Conservation (phyloP, 2,329 filamentous ascomycete genomes). For the Diaporthe velutina region DNA sequence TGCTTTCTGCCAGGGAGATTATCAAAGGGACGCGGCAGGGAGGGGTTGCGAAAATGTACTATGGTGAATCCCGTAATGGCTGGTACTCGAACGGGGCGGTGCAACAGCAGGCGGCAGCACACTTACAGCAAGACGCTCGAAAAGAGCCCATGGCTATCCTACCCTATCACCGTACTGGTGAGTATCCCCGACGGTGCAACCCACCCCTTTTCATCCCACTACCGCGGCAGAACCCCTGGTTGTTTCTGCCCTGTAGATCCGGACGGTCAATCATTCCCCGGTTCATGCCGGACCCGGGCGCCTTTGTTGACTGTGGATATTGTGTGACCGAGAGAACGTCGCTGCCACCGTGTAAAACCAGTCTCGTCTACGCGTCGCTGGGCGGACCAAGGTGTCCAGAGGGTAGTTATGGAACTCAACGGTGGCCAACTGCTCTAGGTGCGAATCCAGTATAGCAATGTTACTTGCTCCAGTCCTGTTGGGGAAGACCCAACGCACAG, state of each 20-base stretch:
- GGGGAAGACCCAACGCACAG: neutral
- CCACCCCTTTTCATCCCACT: neutral
- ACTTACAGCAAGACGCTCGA: neutral
- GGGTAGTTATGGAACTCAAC: neutral
- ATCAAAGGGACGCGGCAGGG: constrained; percentile 19
- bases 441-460: neutral
- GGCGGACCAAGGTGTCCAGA: neutral
- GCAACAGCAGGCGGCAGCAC: constrained; percentile 22
- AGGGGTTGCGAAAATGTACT: neutral
- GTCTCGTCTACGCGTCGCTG: neutral
- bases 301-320: neutral
- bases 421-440: neutral
- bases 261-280: constrained; percentile 26
- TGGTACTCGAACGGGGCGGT: constrained; percentile 28
- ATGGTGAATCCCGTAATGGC: constrained; percentile 25
- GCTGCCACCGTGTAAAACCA: neutral
- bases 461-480: neutral
- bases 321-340: neutral
- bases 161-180: constrained; percentile 10
- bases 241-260: constrained; percentile 32
- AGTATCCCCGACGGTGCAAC: constrained; percentile 13
- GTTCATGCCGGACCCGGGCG: neutral
- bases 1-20: constrained; percentile 7
- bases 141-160: neutral
- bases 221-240: constrained; percentile 10